Evolutionary conservation across 805 yeast genomes (phyloP), one percentile per base, ranked within the genome.

Genomic region (Metschnikowia colocasiae): DNA sequence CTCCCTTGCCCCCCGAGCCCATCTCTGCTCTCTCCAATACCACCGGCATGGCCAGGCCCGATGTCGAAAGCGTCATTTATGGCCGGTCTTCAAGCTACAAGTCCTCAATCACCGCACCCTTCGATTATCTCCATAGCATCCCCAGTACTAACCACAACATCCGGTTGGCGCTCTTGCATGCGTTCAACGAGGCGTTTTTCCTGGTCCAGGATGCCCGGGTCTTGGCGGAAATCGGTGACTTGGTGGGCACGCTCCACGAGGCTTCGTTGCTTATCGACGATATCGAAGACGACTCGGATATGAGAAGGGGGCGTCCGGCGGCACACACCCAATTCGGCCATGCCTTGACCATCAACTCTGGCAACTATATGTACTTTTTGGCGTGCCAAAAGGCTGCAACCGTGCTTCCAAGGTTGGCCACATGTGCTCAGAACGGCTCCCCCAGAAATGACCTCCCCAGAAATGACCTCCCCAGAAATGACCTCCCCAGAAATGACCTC

Each of bases 301-400:
- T 81, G 38, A 72, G 98, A 54, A 64, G 98, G 34, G 97, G 97
- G 1, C 64, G 71, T 30, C 89, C 90, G 1, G 82, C 87, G 4
- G 87, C 96, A 0, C 97, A 91, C 62, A 64, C 78, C 42, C 74
- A 84, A 15, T 91, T 69, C 61, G 98, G 98, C 0, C 63, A 75
- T 0, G 89, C 96, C 0, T 79, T 80, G 58, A 86, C 96, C 3
- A 80, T 92, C 46, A 91, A 91, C 59, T 76, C 90, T 45, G 87
- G 95, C 2, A 87, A 87, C 63, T 81, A 85, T 61, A 85, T 86
- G 81, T 85, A 89, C 63, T 87, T 91, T 59, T 68, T 74, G 33
- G 87, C 95, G 1, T 73, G 87, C 65, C 74, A 77, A 48, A 67
- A 74, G 48, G 70, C 82, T 50, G 23, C 32, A 3, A 20, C 3